phyloP scores from a whole-genome alignment of 306 rosid species.

The Prunus mira region DNA sequence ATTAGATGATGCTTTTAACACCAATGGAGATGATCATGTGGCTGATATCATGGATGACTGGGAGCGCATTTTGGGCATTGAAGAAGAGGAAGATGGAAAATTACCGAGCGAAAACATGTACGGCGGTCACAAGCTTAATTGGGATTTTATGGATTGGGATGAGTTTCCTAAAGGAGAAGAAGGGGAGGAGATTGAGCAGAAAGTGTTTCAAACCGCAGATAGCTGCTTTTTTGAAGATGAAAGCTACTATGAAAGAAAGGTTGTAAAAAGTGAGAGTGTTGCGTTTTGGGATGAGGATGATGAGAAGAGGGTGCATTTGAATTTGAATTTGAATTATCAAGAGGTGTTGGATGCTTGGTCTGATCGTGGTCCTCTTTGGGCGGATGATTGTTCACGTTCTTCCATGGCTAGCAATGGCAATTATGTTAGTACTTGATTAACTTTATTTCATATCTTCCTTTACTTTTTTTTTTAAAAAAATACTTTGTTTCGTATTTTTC shows the following conservation, averaged over 20 bases:
- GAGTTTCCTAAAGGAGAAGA: constrained; percentile 34
- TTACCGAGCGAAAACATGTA: not conserved
- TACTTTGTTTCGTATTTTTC: not conserved
- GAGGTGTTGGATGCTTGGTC: constrained; percentile 89
- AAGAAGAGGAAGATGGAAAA: constrained; percentile 25
- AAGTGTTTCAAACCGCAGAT: constrained; percentile 6
- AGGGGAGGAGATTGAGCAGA: constrained; percentile 24
- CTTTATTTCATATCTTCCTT: not conserved
- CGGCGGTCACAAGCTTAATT: constrained; percentile 29
- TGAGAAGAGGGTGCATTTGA: constrained; percentile 42
- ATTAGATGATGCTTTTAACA: constrained; percentile 6
- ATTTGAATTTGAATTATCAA: constrained; percentile 75
- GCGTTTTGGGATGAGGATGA: constrained; percentile 53
- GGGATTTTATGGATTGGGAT: constrained; percentile 69
- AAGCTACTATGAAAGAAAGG: constrained; percentile 7
- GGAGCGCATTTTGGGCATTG: constrained; percentile 40
- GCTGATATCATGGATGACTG: constrained; percentile 46
- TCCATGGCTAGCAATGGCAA: constrained; percentile 34
- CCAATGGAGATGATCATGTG: constrained; percentile 21
- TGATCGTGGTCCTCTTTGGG: constrained; percentile 68
- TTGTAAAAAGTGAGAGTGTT: constrained; percentile 41
- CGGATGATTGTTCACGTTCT: constrained; percentile 41
- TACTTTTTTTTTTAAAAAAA: not conserved
- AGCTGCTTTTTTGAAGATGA: constrained; percentile 35
- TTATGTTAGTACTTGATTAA: constrained; percentile 47